phyloP scores from a whole-genome alignment of 2,329 filamentous ascomycete genomes.

The Emericellopsis cladophorae region DNA sequence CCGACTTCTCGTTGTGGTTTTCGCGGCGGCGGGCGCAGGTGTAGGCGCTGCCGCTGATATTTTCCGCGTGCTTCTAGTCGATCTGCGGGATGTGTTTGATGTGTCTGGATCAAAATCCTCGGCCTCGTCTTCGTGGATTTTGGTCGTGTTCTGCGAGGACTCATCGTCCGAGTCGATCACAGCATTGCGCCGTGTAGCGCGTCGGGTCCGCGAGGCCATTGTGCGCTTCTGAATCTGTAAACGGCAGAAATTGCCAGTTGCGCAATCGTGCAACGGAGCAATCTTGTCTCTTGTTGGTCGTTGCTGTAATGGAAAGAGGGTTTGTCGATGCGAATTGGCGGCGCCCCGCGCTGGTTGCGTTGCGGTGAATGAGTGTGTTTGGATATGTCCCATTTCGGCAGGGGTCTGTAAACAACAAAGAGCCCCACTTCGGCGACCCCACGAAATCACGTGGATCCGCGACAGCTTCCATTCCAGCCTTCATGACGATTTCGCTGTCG shows the following conservation, averaged over 20 bases:
- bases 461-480: background rate
- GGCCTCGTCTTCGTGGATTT: constrained; percentile 45
- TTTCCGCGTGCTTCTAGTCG: constrained; percentile 22
- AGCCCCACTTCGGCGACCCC: background rate
- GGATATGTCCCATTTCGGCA: constrained; percentile 21
- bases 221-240: background rate
- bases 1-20: constrained; percentile 15
- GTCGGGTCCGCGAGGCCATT: constrained; percentile 27
- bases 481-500: too few relatives aligned
- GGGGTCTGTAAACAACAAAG: constrained; percentile 24
- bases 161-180: constrained; percentile 72
- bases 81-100: constrained; percentile 12
- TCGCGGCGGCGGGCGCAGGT: constrained; percentile 28
- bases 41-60: constrained; percentile 35
- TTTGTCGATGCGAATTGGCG: background rate
- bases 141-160: constrained; percentile 32
- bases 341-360: too few relatives aligned
- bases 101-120: constrained; percentile 70
- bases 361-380: constrained; percentile 14
- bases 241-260: background rate
- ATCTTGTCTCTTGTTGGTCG: background rate
- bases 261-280: background rate
- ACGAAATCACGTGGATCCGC: constrained; percentile 9
- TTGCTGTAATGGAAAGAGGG: too few relatives aligned
- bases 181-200: constrained; percentile 53